Percentiles rank a stretch among this genome's conserved stretches.
Evolutionary conservation across 306 rosid genomes (phyloP).

Genomic region (Boehmeria nivea): DNA sequence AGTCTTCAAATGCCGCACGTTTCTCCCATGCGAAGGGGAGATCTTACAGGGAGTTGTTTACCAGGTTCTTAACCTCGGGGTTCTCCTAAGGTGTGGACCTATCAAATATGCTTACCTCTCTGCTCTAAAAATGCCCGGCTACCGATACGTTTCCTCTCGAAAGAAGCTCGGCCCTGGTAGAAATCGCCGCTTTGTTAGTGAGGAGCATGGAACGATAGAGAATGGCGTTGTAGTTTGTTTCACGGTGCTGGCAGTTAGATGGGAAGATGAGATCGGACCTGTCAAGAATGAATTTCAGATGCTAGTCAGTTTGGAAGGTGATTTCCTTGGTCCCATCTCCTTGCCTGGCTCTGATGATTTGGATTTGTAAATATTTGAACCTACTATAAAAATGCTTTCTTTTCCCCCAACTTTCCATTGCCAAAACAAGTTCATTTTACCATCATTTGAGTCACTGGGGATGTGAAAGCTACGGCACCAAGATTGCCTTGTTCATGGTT

Average conservation of each 20-base stretch:
- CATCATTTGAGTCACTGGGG: too few relatives aligned
- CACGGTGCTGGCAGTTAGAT: conserved; percentile 30
- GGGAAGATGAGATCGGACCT: conserved; percentile 29
- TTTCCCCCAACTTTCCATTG: too few relatives aligned
- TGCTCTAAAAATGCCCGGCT: conserved; percentile 36
- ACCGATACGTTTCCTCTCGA: conserved; percentile 14
- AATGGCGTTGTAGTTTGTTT: conserved; percentile 29
- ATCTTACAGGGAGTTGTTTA: conserved; percentile 38
- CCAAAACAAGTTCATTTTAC: too few relatives aligned
- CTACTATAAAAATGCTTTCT: conserved; percentile 1
- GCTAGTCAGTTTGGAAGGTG: conserved; percentile 40
- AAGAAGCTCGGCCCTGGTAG: background rate
- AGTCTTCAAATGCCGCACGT: conserved; percentile 36
- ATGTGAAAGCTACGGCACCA: too few relatives aligned
- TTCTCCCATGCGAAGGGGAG: conserved; percentile 36
- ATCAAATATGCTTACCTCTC: conserved; percentile 29
- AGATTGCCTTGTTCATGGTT: too few relatives aligned
- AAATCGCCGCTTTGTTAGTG: conserved; percentile 22
- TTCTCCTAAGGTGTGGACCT: conserved; percentile 46
- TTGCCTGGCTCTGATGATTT: conserved; percentile 27
- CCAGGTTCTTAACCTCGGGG: conserved; percentile 21
- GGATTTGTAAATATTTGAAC: conserved; percentile 13
- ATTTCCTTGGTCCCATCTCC: conserved; percentile 40
- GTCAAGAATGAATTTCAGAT: conserved; percentile 30
- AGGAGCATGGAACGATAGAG: conserved; percentile 29